Evolutionary conservation across 257 asterid species (phyloP).

Genomic region (Fraxinus excelsior): DNA sequence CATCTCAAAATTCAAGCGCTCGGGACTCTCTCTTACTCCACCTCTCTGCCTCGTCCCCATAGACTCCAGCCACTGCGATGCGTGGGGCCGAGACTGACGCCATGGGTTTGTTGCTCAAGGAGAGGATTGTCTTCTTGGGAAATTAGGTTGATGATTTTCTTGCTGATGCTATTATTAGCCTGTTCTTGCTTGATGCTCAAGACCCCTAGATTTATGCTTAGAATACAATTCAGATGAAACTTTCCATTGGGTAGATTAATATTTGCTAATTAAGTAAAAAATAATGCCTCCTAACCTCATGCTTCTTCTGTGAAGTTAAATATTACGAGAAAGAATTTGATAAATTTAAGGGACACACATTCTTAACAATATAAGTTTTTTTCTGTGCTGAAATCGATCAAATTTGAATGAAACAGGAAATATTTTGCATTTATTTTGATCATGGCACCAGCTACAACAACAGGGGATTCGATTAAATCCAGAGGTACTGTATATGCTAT

Average conservation of each 20-base stretch:
- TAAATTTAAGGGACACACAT: constrained; percentile 33
- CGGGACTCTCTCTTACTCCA: too few relatives aligned
- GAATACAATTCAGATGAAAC: neutral
- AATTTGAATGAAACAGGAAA: constrained; percentile 29
- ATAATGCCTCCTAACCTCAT: constrained; percentile 17
- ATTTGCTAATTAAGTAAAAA: neutral
- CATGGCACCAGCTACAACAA: constrained; percentile 47
- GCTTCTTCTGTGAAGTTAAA: constrained; percentile 27
- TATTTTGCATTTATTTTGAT: constrained; percentile 19
- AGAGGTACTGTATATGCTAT: constrained; percentile 41
- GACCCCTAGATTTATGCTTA: neutral
- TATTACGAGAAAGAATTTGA: constrained; percentile 1
- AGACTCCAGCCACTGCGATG: too few relatives aligned
- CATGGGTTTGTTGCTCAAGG: too few relatives aligned
- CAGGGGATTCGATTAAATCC: constrained; percentile 51
- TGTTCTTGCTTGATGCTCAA: too few relatives aligned
- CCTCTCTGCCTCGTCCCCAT: too few relatives aligned
- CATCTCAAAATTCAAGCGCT: too few relatives aligned
- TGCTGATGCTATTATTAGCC: too few relatives aligned
- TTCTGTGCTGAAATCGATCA: constrained; percentile 16
- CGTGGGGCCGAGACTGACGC: too few relatives aligned
- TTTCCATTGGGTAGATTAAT: neutral
- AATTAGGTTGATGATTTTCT: too few relatives aligned
- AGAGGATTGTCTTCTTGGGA: too few relatives aligned
- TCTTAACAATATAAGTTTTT: constrained; percentile 10